phyloP scores from a whole-genome alignment of 768 basidiomycete species.

The Dacryopinax primogenitus region DNA sequence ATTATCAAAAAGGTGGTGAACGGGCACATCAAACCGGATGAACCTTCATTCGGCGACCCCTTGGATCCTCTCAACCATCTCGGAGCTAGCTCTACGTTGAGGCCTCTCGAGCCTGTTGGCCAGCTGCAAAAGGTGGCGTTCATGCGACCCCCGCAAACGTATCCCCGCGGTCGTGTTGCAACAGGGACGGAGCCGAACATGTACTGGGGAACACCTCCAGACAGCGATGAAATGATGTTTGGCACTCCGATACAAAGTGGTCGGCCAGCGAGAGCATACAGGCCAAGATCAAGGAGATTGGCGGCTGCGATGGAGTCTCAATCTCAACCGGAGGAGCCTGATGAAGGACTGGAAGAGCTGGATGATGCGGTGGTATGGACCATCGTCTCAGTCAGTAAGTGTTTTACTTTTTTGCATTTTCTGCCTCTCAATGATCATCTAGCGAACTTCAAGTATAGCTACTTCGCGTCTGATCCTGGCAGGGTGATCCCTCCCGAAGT shows the following conservation, averaged over 20 bases:
- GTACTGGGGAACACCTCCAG: constrained; percentile 17
- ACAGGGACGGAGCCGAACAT: constrained; percentile 13
- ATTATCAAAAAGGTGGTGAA: constrained; percentile 89
- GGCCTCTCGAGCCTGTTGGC: constrained; percentile 48
- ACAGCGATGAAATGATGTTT: constrained; percentile 11
- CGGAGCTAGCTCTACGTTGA: constrained; percentile 36
- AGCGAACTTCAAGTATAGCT: constrained; percentile 92
- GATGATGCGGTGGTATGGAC: constrained; percentile 95
- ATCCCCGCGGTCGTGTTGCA: constrained; percentile 18
- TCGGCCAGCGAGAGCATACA: background rate
- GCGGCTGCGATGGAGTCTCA: background rate
- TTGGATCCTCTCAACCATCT: background rate
- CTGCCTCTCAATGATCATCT: constrained; percentile 11
- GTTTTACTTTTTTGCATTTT: background rate
- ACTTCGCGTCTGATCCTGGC: constrained; percentile 74
- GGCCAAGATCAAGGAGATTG: background rate
- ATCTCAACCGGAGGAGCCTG: background rate
- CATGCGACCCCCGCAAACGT: background rate
- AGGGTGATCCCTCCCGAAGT: constrained; percentile 49
- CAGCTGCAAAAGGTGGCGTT: constrained; percentile 96
- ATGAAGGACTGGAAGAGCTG: constrained; percentile 55
- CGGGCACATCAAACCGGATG: constrained; percentile 70
- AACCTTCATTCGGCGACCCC: constrained; percentile 24
- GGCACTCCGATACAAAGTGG: constrained; percentile 3
- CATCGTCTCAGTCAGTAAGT: constrained; percentile 80